These are phyloP conservation scores for Metahyphopichia silvanorum DNA, from an alignment of 805 yeast species.

Conservation along the genomic window DNA sequence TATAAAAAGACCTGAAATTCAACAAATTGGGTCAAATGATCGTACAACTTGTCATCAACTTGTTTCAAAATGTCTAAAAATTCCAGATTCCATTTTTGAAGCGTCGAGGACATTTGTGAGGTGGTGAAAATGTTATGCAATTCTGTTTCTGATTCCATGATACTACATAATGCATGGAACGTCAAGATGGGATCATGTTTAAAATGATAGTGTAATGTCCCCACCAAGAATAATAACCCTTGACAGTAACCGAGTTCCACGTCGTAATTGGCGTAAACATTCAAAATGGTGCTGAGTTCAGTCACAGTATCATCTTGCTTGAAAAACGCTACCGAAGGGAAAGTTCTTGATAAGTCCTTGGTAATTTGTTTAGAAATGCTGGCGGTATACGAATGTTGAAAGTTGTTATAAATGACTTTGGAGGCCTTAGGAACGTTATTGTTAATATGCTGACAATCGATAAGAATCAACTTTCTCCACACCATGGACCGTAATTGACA, in stretches of 20 bases:
- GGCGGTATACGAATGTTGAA: slow-evolving; percentile 40
- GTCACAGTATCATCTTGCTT: slow-evolving; percentile 38
- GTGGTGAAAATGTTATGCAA: slow-evolving; percentile 48
- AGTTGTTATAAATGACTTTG: slow-evolving; percentile 30
- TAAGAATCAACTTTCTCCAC: slow-evolving; percentile 40
- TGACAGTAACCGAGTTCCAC: slow-evolving; percentile 68
- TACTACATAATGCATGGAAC: slow-evolving; percentile 50
- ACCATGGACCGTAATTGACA: slow-evolving; percentile 38
- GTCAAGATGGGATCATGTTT: slow-evolving; percentile 31
- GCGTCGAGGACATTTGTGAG: slow-evolving; percentile 52
- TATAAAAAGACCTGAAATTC: slow-evolving; percentile 49
- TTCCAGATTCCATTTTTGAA: slow-evolving; percentile 50
- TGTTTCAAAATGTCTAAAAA: slow-evolving; percentile 43
- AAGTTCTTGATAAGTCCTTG: slow-evolving; percentile 59
- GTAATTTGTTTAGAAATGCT: slow-evolving; percentile 43
- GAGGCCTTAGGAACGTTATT: slow-evolving; percentile 32
- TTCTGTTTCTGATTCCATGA: slow-evolving; percentile 57
- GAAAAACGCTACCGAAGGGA: slow-evolving; percentile 53
- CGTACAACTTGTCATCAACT: slow-evolving; percentile 37
- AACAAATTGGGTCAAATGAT: slow-evolving; percentile 40
- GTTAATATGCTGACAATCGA: slow-evolving; percentile 18
- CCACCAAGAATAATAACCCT: slow-evolving; percentile 62
- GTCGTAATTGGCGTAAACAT: slow-evolving; percentile 63
- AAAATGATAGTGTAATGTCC: slow-evolving; percentile 47
- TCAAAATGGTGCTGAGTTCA: slow-evolving; percentile 51